A percentile compares a stretch with the other conserved stretches of the same genome.
These are phyloP conservation scores for Sclerotinia borealis DNA, from an alignment of 2,329 filamentous ascomycete species.

Conservation along the genomic window DNA sequence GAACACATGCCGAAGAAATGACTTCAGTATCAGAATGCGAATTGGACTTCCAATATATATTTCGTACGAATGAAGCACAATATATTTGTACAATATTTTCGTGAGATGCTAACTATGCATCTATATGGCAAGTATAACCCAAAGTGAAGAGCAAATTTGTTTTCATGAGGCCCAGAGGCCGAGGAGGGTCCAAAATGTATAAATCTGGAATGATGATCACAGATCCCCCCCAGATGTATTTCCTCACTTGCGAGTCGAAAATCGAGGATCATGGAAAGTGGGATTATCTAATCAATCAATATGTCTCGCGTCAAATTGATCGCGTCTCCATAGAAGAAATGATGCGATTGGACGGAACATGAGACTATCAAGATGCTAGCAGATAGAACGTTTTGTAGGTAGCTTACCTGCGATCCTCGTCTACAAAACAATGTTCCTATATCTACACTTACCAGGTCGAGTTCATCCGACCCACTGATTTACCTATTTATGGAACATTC, in stretches of 20 bases:
- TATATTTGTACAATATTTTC: neutral
- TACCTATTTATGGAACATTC: neutral
- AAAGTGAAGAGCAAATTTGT: neutral
- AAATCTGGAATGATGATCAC: neutral
- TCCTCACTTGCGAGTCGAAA: neutral
- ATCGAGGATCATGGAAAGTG: neutral
- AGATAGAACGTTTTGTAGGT: no score
- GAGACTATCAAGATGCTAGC: no score
- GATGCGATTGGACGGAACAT: no score
- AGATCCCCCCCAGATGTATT: neutral
- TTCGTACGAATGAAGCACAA: neutral
- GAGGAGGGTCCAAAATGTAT: neutral
- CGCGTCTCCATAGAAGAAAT: no score
- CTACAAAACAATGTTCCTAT: neutral
- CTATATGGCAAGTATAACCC: neutral
- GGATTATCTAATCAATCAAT: neutral
- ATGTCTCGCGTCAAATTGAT: neutral
- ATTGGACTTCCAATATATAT: neutral
- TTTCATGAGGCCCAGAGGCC: no score
- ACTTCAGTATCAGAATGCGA: neutral
- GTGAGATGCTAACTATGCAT: neutral
- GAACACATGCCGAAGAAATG: neutral
- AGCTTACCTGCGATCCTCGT: no score
- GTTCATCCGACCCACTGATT: constrained; percentile 1
- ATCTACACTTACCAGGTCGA: neutral